Evolutionary conservation across 2,329 filamentous ascomycete genomes (phyloP), one percentile per base, ranked within the genome.

Genomic region (Pezicula radicicola): DNA sequence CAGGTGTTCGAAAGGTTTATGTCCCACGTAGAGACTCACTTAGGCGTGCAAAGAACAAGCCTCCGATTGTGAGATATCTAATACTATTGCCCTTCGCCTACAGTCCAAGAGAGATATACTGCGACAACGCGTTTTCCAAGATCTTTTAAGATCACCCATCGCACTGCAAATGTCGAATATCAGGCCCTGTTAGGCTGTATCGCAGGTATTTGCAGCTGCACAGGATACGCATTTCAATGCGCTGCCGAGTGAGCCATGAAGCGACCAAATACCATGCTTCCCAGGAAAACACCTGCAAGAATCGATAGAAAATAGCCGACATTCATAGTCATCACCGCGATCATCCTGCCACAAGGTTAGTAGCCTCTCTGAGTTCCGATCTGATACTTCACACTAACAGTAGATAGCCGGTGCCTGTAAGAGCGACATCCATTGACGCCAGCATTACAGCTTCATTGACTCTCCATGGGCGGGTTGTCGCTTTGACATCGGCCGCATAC

Each of bases 251-350:
- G 25, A 30, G 36, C 35, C 49, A 44, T 35, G 40, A 43, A 56
- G 25, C 51, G 40, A 36, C 47, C 41, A 10, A 53, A 37, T 15
- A 50, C 51, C 25, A 96, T 71, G 65, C 92, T 93, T 35, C 92
- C 91, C 18, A 93, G 65, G 63, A 96, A 96, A 2, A 87, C 79
- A 16, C 86, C 85, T 6, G 75, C 84, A 16, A 93, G 76, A 18
- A 91, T 78, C 0, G 87, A 90, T 51, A 89, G 71, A 66, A 92
- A 91, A 67, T 92, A 93, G 8, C 89, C 89, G 16, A 91, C 80
- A 60, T 93, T 92, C 73, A 88, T 82, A 1, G 88, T 91, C 89
- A 93, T 96, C 64, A 94, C 88, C 13, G 88, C 89, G 71, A 95
- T 72, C 91, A 96, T 96, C 55, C 90, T 95, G 59, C 36, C 46